Conservation (phyloP, 148 eudicot genomes). For the Vaccinium vitisidaea region DNA sequence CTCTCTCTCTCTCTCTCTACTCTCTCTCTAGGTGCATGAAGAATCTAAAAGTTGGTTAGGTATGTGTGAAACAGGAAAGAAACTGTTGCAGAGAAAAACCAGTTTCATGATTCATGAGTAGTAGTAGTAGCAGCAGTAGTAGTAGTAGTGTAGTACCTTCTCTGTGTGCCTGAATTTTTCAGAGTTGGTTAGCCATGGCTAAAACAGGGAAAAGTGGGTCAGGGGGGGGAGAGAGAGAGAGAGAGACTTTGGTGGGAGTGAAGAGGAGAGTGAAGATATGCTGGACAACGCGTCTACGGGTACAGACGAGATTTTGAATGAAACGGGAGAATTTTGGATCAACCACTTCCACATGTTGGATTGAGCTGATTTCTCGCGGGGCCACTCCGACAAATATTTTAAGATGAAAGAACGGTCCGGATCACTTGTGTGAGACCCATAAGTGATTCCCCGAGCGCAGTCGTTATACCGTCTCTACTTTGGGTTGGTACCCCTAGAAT, state of each 20-base stretch:
- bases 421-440: too few relatives aligned
- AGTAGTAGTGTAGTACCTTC: not conserved
- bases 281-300: too few relatives aligned
- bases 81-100: not conserved
- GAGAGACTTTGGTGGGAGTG: not conserved
- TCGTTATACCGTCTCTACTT: too few relatives aligned
- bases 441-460: too few relatives aligned
- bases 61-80: not conserved
- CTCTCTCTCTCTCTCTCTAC: not conserved
- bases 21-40: not conserved
- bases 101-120: not conserved
- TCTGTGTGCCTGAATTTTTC: not conserved
- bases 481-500: too few relatives aligned
- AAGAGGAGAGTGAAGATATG: not conserved
- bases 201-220: not conserved
- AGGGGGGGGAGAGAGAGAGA: not conserved
- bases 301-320: too few relatives aligned
- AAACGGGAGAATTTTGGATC: too few relatives aligned
- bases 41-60: not conserved
- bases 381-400: too few relatives aligned
- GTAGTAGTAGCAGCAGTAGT: too few relatives aligned
- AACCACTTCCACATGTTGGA: too few relatives aligned
- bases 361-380: too few relatives aligned
- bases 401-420: too few relatives aligned
- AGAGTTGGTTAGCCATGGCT: conserved; percentile 3